Evolutionary conservation across 306 rosid genomes (phyloP), one percentile per base, ranked within the genome.

Genomic region (Phaseolus lunatus): DNA sequence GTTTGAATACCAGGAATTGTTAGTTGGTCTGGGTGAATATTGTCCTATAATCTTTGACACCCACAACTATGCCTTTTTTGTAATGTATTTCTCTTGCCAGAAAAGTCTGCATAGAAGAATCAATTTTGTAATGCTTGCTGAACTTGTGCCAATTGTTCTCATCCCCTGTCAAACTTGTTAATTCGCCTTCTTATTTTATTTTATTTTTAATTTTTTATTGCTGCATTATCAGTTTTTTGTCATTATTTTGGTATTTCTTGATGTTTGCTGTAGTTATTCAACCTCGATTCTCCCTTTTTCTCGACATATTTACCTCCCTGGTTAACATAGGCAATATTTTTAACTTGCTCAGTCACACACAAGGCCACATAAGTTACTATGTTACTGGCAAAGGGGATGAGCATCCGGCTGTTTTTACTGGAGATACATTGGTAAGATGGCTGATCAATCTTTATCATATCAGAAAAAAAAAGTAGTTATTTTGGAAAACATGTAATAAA

Each of bases 331-430:
- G 58, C 54, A 29, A 65, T 87, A 68, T 65, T 24, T 53, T 41
- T 83, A 67, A 48, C 59, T 67, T 75, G 49, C 74, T 83, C 89
- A 94, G 98, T 83, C 98, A 94, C 87, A 94, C 98, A 53, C 87
- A 85, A 65, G 98, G 97, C 73, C 98, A 92, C 85, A 87, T 94
- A 76, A 90, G 98, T 75, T 94, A 94, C 82, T 92, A 89, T 49
- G 90, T 92, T 48, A 85, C 93, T 33, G 74, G 87, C 84, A 89
- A 88, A 82, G 95, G 84, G 85, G 86, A 86, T 54, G 95, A 88
- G 77, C 82, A 88, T 44, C 96, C 86, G 0, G 92, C 93, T 70
- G 98, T 94, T 84, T 94, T 94, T 83, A 94, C 98, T 1, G 98
- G 97, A 76, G 98, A 94, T 86, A 92, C 97, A 59, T 70, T 94